Conservation (phyloP, 768 basidiomycete species). For the Brasilioporus rufonigricans region DNA sequence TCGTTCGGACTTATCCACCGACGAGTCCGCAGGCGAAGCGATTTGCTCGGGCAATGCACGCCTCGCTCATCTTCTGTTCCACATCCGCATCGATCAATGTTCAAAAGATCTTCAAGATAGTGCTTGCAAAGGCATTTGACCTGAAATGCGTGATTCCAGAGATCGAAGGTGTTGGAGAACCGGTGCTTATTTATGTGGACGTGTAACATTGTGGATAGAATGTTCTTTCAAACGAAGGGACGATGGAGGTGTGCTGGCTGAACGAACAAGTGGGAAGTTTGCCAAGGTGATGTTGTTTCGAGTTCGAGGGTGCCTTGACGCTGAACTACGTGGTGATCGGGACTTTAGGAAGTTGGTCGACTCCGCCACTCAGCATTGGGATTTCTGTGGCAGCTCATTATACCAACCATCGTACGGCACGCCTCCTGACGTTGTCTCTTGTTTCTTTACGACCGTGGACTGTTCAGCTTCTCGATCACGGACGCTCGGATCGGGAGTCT, state of each 20-base stretch:
- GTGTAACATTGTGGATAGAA: constrained; percentile 34
- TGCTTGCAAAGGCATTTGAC: constrained; percentile 95
- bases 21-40: constrained; percentile 73
- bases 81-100: constrained; percentile 99
- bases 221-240: constrained; percentile 18
- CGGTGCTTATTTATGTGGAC: constrained; percentile 91
- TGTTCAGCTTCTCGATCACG: constrained; percentile 11
- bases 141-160: constrained; percentile 98
- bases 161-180: constrained; percentile 95
- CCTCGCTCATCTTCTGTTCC: constrained; percentile 98
- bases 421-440: not conserved
- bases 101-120: constrained; percentile 99
- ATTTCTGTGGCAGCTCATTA: constrained; percentile 20
- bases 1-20: constrained; percentile 5
- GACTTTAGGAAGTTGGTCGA: constrained; percentile 18
- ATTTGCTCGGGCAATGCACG: constrained; percentile 99
- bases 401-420: constrained; percentile 12
- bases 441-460: constrained; percentile 17
- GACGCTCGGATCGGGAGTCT: constrained; percentile 20
- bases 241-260: constrained; percentile 15
- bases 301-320: constrained; percentile 13
- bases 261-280: constrained; percentile 10
- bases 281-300: constrained; percentile 31
- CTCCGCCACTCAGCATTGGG: constrained; percentile 8
- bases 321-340: constrained; percentile 20